These are phyloP conservation scores for Acer campestre DNA, from an alignment of 345 rosid genomes.

Conservation along the genomic window DNA sequence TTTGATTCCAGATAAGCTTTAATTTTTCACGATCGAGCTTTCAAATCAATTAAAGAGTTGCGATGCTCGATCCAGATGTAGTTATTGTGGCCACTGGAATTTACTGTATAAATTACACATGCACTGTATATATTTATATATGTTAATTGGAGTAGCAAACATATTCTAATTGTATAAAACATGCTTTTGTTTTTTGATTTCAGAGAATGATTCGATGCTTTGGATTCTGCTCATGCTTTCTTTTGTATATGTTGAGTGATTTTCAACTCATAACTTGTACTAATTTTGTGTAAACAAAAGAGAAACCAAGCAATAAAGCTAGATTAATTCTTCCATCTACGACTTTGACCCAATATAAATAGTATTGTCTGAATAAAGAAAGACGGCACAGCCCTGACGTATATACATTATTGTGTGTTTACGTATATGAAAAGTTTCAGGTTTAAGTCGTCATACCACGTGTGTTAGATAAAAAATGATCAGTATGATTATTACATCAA, in stretches of 20 bases:
- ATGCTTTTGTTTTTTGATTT: conserved; percentile 4
- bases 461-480: no score
- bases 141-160: conserved; percentile 5
- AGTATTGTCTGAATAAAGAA: background rate
- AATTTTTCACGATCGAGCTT: conserved; percentile 12
- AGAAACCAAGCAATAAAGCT: background rate
- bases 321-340: background rate
- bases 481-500: no score
- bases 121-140: no score
- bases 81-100: conserved; percentile 3
- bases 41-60: conserved; percentile 20
- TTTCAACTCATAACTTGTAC: background rate
- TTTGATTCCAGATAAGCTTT: conserved; percentile 26
- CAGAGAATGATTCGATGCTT: background rate
- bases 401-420: no score
- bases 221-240: no score
- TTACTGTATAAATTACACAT: background rate
- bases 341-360: background rate
- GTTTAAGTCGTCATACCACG: no score
- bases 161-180: background rate
- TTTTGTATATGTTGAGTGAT: no score
- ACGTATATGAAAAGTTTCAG: no score
- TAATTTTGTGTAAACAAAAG: background rate
- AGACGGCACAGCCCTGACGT: conserved; percentile 5
- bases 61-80: background rate